Conservation (phyloP, 2,329 filamentous ascomycete species). For the Chaetothyriales sp. region DNA sequence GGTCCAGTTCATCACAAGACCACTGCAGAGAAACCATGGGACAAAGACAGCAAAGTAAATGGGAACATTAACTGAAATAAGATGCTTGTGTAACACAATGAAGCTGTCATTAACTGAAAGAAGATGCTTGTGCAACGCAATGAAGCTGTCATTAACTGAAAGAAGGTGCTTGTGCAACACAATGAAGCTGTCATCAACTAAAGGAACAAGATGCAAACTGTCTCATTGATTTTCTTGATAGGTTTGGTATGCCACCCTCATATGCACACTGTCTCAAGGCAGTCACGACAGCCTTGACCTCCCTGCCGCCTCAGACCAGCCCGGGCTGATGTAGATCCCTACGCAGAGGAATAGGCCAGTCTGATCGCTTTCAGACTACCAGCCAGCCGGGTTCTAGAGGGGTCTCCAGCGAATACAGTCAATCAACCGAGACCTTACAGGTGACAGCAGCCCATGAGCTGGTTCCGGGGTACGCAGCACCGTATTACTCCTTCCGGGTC, state of each 20-base stretch:
- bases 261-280: background rate
- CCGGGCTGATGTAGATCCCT: background rate
- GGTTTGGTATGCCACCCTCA: background rate
- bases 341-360: background rate
- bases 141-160: background rate
- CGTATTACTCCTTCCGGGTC: background rate
- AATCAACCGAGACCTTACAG: background rate
- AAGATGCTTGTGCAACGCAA: background rate
- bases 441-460: background rate
- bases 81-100: background rate
- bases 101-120: background rate
- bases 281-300: background rate
- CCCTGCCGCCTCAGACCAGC: background rate
- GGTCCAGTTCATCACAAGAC: constrained; percentile 31
- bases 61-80: background rate
- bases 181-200: background rate
- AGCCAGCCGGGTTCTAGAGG: background rate
- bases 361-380: background rate
- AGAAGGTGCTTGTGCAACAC: background rate
- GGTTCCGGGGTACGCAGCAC: background rate
- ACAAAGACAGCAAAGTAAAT: background rate
- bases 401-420: too few species aligned
- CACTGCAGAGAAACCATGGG: background rate
- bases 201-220: background rate
- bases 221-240: background rate